phyloP scores from a whole-genome alignment of 1,284 basidiomycete species.

The Ustilago nuda region DNA sequence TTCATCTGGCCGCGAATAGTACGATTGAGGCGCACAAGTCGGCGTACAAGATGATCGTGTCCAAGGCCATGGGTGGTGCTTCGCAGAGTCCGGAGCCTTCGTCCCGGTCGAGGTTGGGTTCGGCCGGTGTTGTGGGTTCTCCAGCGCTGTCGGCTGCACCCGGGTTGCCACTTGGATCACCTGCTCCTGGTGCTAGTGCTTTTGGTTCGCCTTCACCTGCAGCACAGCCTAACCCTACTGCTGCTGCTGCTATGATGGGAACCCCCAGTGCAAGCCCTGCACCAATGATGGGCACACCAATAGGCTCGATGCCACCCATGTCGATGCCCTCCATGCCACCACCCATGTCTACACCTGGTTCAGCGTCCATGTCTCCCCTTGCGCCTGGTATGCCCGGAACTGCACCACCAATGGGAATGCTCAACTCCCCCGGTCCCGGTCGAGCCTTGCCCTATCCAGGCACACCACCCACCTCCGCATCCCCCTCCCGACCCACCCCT shows the following conservation, averaged over 20 bases:
- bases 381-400: conserved; percentile 9
- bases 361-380: conserved; percentile 30
- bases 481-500: conserved; percentile 1
- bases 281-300: conserved; percentile 4
- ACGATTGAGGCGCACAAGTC: conserved; percentile 55
- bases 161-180: conserved; percentile 19
- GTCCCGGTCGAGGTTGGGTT: conserved; percentile 24
- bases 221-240: conserved; percentile 8
- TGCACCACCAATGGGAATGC: conserved; percentile 14
- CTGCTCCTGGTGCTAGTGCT: neutral
- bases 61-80: conserved; percentile 26
- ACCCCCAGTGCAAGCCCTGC: conserved; percentile 1
- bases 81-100: conserved; percentile 46
- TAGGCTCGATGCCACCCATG: conserved; percentile 22
- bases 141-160: conserved; percentile 22
- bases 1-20: conserved; percentile 55
- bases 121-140: conserved; percentile 28
- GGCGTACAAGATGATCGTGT: conserved; percentile 48
- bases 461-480: conserved; percentile 20
- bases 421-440: conserved; percentile 20
- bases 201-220: conserved; percentile 30
- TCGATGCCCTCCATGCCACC: conserved; percentile 39
- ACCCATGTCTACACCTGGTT: conserved; percentile 22
- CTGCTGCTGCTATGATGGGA: conserved; percentile 12
- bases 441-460: conserved; percentile 29